phyloP scores from a whole-genome alignment of 352 stramenopile genomes.

The Thalassiosira delicatula region DNA sequence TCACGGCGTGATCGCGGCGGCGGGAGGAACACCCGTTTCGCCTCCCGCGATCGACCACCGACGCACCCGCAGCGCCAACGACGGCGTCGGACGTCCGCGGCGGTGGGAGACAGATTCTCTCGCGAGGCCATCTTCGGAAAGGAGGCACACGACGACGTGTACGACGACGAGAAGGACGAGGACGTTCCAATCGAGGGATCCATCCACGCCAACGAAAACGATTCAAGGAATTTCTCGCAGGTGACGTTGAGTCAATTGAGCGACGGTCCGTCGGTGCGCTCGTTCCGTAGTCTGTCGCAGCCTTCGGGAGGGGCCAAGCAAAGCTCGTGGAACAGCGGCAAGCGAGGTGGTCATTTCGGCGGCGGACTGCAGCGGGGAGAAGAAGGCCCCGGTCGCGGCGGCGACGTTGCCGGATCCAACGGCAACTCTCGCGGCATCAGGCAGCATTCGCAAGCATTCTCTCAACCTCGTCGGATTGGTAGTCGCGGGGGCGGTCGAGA shows the following conservation, averaged over 20 bases:
- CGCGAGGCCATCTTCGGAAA: slow-evolving; percentile 4
- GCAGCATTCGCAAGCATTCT: neutral
- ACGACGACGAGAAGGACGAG: slow-evolving; percentile 2
- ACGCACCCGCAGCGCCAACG: slow-evolving; percentile 15
- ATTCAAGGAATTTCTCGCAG: slow-evolving; percentile 28
- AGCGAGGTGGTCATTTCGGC: neutral
- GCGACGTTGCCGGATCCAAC: neutral
- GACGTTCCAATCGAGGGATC: slow-evolving; percentile 35
- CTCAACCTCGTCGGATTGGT: neutral
- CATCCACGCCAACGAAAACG: slow-evolving; percentile 26
- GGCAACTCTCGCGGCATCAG: neutral
- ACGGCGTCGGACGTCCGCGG: neutral
- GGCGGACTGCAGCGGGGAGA: neutral
- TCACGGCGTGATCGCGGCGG: neutral
- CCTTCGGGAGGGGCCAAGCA: neutral
- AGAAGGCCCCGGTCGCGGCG: neutral
- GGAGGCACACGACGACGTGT: neutral
- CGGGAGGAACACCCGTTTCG: slow-evolving; percentile 5
- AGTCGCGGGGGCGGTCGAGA: neutral
- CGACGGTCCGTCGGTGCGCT: slow-evolving; percentile 25
- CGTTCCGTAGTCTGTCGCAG: slow-evolving; percentile 11
- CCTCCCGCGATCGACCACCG: neutral
- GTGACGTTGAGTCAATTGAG: slow-evolving; percentile 40
- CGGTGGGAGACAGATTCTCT: neutral
- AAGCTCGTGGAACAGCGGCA: too few relatives aligned